Conservation (phyloP, 2,329 filamentous ascomycete species). For the Monosporascus sp. region DNA sequence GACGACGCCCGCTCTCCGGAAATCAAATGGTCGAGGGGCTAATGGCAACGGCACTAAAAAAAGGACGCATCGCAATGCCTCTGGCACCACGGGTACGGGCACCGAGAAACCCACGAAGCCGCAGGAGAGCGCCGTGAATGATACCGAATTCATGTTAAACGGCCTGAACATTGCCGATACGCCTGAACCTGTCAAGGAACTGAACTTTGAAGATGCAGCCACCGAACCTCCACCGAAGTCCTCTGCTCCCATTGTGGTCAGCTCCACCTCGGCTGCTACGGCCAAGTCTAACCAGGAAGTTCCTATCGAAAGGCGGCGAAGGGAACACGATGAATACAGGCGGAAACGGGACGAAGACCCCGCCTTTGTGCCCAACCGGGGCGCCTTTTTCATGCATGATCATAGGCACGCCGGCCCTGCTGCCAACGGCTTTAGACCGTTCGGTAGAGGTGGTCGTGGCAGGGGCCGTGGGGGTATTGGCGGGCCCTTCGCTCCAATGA, state of each 20-base stretch:
- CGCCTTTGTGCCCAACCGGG: constrained; percentile 88
- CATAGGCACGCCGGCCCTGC: constrained; percentile 73
- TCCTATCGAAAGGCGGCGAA: constrained; percentile 64
- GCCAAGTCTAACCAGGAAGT: constrained; percentile 46
- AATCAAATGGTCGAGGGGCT: constrained; percentile 18
- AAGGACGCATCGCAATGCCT: constrained; percentile 16
- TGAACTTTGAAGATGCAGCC: constrained; percentile 41
- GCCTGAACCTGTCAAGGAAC: constrained; percentile 35
- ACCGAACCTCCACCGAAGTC: constrained; percentile 33
- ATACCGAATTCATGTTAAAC: constrained; percentile 56
- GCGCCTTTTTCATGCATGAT: constrained; percentile 96
- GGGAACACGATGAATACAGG: constrained; percentile 87
- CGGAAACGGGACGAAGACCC: constrained; percentile 85
- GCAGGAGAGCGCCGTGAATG: constrained; percentile 36
- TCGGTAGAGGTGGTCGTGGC: constrained; percentile 60
- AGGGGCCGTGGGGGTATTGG: constrained; percentile 54
- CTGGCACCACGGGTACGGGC: constrained; percentile 22
- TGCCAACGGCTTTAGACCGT: constrained; percentile 71
- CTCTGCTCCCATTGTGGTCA: constrained; percentile 48
- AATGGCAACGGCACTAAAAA: constrained; percentile 31
- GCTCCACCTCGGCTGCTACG: constrained; percentile 41
- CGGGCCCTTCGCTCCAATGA: constrained; percentile 53
- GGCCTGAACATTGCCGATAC: constrained; percentile 42
- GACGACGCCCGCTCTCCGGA: constrained; percentile 30
- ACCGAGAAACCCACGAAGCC: constrained; percentile 24